Conservation (phyloP, 148 eudicot species). For the Arctostaphylos glauca region DNA sequence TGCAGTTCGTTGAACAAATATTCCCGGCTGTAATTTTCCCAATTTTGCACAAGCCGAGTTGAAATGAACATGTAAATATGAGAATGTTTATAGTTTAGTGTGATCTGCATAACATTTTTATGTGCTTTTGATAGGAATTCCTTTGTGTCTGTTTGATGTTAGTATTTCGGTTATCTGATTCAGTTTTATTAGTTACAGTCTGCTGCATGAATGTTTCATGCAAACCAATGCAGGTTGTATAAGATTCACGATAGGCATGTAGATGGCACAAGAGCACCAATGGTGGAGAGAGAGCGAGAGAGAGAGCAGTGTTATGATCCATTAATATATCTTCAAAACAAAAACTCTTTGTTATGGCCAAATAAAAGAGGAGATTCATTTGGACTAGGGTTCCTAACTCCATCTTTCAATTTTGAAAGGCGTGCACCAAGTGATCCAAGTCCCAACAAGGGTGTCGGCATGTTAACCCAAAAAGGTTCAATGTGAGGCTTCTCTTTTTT, state of each 20-base stretch:
- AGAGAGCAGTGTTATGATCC: too few species aligned
- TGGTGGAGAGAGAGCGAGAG: too few species aligned
- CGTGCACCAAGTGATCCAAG: too few species aligned
- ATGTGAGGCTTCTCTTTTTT: too few species aligned
- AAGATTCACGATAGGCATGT: not conserved
- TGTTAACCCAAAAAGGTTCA: too few species aligned
- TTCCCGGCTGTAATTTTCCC: not conserved
- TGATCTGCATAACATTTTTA: not conserved
- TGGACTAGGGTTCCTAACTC: too few species aligned
- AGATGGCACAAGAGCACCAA: too few species aligned
- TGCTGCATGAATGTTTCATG: not conserved
- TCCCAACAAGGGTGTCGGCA: too few species aligned
- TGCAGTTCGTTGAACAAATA: not conserved
- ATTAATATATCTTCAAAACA: too few species aligned
- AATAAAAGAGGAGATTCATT: too few species aligned
- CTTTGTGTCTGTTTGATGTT: not conserved
- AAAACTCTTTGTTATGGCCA: too few species aligned
- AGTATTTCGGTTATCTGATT: not conserved
- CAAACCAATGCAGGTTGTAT: not conserved
- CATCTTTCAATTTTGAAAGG: too few species aligned
- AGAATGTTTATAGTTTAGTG: not conserved
- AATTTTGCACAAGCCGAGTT: not conserved
- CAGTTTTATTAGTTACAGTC: not conserved
- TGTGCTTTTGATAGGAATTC: not conserved
- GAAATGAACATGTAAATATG: not conserved